phyloP scores from a whole-genome alignment of 805 yeast genomes.

The Saturnispora diversa region DNA sequence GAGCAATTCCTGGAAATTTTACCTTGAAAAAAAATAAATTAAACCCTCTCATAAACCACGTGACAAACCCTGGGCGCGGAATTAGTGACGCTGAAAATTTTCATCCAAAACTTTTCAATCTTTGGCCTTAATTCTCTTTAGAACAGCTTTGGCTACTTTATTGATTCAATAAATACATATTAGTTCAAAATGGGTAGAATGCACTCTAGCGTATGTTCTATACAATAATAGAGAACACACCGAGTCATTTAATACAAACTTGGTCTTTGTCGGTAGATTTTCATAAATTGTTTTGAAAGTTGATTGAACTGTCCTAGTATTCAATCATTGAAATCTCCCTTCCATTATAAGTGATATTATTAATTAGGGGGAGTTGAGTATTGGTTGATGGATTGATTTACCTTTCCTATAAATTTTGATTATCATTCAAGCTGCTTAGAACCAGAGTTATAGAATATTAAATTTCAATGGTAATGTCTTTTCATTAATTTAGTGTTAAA shows the following conservation, averaged over 20 bases:
- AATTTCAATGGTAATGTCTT: slow-evolving; percentile 23
- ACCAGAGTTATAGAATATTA: slow-evolving; percentile 38
- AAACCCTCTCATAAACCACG: slow-evolving; percentile 8
- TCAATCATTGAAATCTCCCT: background rate
- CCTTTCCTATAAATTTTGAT: background rate
- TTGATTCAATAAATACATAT: slow-evolving; percentile 6
- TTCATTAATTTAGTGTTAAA: slow-evolving; percentile 12
- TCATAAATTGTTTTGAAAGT: background rate
- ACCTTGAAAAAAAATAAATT: background rate
- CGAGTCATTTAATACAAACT: slow-evolving; percentile 21
- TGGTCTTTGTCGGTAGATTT: slow-evolving; percentile 29
- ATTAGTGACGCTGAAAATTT: background rate
- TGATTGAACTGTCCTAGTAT: background rate
- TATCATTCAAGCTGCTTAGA: slow-evolving; percentile 35
- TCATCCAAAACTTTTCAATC: no score
- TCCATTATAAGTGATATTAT: no score
- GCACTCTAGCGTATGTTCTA: slow-evolving; percentile 88
- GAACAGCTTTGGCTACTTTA: slow-evolving; percentile 13
- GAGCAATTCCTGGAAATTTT: no score
- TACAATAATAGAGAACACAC: slow-evolving; percentile 10
- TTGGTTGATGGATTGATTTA: background rate
- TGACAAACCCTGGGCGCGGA: slow-evolving; percentile 11
- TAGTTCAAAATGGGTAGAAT: slow-evolving; percentile 92
- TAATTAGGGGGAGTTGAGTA: no score
- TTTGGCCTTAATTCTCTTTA: background rate